phyloP scores from a whole-genome alignment of 1,139 yeast genomes.

The Candida tunisiensis region DNA sequence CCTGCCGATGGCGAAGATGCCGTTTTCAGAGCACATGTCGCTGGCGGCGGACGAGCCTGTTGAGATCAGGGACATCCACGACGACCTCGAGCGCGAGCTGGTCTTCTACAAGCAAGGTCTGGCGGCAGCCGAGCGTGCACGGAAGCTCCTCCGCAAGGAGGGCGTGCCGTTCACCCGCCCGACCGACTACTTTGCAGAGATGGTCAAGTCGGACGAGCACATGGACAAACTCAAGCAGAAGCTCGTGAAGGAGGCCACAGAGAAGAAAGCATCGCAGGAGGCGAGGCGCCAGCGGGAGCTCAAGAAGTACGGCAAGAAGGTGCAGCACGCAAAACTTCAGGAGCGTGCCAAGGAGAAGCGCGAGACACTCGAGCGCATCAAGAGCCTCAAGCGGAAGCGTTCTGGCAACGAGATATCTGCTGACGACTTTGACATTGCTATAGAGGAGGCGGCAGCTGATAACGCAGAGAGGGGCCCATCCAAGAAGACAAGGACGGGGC shows the following conservation, averaged over 20 bases:
- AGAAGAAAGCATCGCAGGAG: conserved; percentile 83
- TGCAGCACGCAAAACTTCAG: conserved; percentile 84
- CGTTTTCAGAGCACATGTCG: conserved; percentile 75
- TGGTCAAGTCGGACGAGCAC: conserved; percentile 96
- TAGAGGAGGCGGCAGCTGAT: conserved; percentile 72
- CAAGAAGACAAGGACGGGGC: conserved; percentile 20
- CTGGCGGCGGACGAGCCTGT: conserved; percentile 43
- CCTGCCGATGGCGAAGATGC: conserved; percentile 27
- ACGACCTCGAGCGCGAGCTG: conserved; percentile 79
- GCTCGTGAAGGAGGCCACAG: conserved; percentile 71
- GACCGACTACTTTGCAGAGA: conserved; percentile 91
- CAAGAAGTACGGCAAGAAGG: conserved; percentile 96
- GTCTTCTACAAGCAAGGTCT: conserved; percentile 87
- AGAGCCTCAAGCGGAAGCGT: conserved; percentile 76
- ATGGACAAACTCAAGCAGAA: conserved; percentile 86
- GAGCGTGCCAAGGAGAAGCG: conserved; percentile 90
- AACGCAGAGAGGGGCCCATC: conserved; percentile 20
- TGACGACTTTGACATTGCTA: conserved; percentile 40
- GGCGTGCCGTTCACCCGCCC: conserved; percentile 89
- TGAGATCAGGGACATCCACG: conserved; percentile 75
- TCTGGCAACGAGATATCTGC: conserved; percentile 55
- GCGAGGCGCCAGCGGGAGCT: conserved; percentile 89
- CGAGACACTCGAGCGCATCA: conserved; percentile 81
- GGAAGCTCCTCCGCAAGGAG: conserved; percentile 42
- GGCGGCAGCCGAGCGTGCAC: conserved; percentile 64